Conservation (phyloP, 2,329 filamentous ascomycete species). For the Phyllosticta citribraziliensis region DNA sequence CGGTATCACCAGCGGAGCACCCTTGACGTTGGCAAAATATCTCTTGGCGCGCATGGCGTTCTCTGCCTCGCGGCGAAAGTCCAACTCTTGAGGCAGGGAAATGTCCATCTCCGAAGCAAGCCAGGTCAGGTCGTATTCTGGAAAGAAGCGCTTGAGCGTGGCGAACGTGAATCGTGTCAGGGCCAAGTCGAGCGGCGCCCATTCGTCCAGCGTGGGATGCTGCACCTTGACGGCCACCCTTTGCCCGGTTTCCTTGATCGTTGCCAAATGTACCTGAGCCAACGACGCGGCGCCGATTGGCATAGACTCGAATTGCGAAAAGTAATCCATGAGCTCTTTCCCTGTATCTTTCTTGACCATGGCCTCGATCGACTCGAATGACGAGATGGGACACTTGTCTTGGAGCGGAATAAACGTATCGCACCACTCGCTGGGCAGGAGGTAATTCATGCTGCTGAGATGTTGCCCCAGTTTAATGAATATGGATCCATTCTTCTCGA, state of each 20-base stretch:
- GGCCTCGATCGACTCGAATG: constrained; percentile 70
- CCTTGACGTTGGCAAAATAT: constrained; percentile 66
- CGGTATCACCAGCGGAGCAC: constrained; percentile 78
- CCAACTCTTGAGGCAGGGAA: constrained; percentile 81
- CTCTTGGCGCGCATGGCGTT: constrained; percentile 73
- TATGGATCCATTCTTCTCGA: constrained; percentile 95
- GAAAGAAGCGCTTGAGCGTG: constrained; percentile 85
- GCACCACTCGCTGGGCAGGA: constrained; percentile 86
- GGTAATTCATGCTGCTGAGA: constrained; percentile 89
- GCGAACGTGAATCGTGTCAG: constrained; percentile 84
- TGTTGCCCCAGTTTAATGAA: constrained; percentile 98
- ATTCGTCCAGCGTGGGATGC: constrained; percentile 80
- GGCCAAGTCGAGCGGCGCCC: constrained; percentile 77
- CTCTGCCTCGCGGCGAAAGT: constrained; percentile 75
- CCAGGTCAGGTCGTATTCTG: constrained; percentile 97
- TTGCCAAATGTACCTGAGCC: constrained; percentile 87
- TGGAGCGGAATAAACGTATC: constrained; percentile 92
- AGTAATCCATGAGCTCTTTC: constrained; percentile 66
- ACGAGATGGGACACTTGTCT: constrained; percentile 90
- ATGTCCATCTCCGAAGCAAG: constrained; percentile 85
- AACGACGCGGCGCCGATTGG: constrained; percentile 91
- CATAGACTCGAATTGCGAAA: constrained; percentile 68
- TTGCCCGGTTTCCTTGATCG: constrained; percentile 68
- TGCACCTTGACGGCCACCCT: constrained; percentile 95
- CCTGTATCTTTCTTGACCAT: constrained; percentile 86